Evolutionary conservation across 2,329 filamentous ascomycete species (phyloP).

Genomic region (Fusarium sambucinum): DNA sequence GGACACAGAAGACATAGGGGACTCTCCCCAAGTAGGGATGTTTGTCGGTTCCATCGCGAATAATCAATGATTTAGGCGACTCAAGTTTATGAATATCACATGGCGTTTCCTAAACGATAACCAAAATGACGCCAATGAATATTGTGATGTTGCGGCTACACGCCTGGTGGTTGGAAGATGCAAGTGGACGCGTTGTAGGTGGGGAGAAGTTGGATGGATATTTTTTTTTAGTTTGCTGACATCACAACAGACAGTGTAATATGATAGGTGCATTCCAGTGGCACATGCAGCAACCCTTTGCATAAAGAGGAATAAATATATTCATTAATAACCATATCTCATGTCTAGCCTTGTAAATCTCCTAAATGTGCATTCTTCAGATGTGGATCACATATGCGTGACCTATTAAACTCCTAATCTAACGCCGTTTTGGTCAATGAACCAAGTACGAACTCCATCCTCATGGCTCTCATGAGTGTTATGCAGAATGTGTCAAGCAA

Average conservation of each 20-base stretch:
- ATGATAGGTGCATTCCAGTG: conserved; percentile 22
- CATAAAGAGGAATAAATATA: background rate
- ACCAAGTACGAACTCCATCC: conserved; percentile 21
- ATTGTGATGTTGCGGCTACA: conserved; percentile 20
- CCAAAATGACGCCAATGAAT: conserved; percentile 6
- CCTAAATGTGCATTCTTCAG: conserved; percentile 11
- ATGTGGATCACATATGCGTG: conserved; percentile 4
- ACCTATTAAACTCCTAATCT: conserved; percentile 2
- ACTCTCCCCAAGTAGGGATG: conserved; percentile 50
- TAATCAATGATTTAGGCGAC: conserved; percentile 19
- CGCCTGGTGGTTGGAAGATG: conserved; percentile 32
- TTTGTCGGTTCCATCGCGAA: conserved; percentile 49
- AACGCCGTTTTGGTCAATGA: conserved; percentile 27
- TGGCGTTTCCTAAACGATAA: conserved; percentile 25
- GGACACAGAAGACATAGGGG: conserved; percentile 48
- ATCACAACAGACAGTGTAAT: conserved; percentile 36
- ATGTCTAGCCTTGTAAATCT: conserved; percentile 9
- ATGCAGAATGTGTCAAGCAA: conserved; percentile 2
- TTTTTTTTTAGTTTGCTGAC: conserved; percentile 42
- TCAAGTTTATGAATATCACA: conserved; percentile 33
- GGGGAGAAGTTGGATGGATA: conserved; percentile 22
- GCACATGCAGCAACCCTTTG: background rate
- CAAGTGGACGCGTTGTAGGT: conserved; percentile 44
- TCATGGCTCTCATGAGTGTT: conserved; percentile 18
- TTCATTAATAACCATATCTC: background rate